A percentile compares a stretch with the other conserved stretches of the same genome.
Conservation (phyloP, 1,284 basidiomycete genomes). For the Pholiota adiposa region DNA sequence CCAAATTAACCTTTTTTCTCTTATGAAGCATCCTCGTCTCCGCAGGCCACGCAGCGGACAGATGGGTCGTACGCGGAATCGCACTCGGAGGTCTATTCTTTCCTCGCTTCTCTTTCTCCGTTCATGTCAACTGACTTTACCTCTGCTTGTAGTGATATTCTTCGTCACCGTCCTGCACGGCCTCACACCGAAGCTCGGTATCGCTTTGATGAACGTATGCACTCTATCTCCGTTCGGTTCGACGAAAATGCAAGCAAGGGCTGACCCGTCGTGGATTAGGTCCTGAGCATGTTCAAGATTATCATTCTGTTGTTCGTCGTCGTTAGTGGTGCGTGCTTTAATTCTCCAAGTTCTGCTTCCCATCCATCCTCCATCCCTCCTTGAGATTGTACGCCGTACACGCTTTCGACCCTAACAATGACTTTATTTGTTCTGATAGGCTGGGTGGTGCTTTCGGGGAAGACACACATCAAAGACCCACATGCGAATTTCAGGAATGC, state of each 20-base stretch:
- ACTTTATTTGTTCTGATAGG: slow-evolving; percentile 33
- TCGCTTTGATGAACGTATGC: slow-evolving; percentile 53
- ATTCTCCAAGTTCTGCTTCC: too few relatives aligned
- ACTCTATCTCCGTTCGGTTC: background rate
- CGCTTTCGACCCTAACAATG: background rate
- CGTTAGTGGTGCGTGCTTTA: slow-evolving; percentile 33
- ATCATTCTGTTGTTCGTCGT: slow-evolving; percentile 45
- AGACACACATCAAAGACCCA: slow-evolving; percentile 45
- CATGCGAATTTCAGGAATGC: slow-evolving; percentile 50
- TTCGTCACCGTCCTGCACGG: slow-evolving; percentile 53
- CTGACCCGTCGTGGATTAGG: slow-evolving; percentile 20
- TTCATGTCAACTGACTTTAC: background rate
- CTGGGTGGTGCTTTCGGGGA: slow-evolving; percentile 56
- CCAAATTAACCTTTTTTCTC: background rate
- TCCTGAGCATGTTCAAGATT: slow-evolving; percentile 46
- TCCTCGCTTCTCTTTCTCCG: too few relatives aligned
- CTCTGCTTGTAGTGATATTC: slow-evolving; percentile 41
- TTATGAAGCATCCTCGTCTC: slow-evolving; percentile 49
- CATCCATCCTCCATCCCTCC: too few relatives aligned
- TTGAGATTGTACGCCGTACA: too few relatives aligned
- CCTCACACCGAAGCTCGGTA: slow-evolving; percentile 45
- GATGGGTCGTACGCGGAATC: slow-evolving; percentile 61
- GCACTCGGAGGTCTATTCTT: slow-evolving; percentile 49
- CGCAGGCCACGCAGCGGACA: slow-evolving; percentile 42
- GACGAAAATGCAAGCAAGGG: too few relatives aligned